Evolutionary conservation across 805 yeast genomes (phyloP).

Genomic region (Hanseniaspora pseudoguilliermondii): DNA sequence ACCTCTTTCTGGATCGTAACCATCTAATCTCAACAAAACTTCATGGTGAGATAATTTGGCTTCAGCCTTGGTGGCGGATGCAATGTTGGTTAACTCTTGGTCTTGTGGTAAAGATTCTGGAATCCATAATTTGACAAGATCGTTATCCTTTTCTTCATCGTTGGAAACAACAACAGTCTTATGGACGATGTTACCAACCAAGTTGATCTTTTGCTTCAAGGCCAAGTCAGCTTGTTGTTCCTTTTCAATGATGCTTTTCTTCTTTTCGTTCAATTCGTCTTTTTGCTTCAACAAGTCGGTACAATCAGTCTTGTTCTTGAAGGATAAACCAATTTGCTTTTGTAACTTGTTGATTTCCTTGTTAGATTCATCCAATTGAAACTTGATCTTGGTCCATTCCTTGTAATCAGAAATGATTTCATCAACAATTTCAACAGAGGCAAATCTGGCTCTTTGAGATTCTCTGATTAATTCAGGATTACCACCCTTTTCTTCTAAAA

Average conservation of each 20-base stretch:
- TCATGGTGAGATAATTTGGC: constrained; percentile 90
- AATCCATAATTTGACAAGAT: constrained; percentile 73
- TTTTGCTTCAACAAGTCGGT: constrained; percentile 67
- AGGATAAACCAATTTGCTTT: constrained; percentile 84
- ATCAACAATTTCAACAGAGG: constrained; percentile 85
- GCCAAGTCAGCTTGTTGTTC: constrained; percentile 73
- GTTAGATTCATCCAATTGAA: constrained; percentile 81
- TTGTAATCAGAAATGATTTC: constrained; percentile 86
- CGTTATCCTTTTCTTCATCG: constrained; percentile 80
- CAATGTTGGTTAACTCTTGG: constrained; percentile 45
- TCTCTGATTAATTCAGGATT: constrained; percentile 76
- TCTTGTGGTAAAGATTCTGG: constrained; percentile 45
- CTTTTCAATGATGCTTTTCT: constrained; percentile 47
- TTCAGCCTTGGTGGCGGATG: constrained; percentile 63
- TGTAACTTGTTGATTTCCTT: constrained; percentile 80
- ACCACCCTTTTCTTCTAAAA: constrained; percentile 94
- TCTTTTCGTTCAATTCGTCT: constrained; percentile 58
- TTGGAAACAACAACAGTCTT: constrained; percentile 75
- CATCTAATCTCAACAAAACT: constrained; percentile 83
- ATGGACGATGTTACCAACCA: constrained; percentile 89
- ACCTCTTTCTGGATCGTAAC: constrained; percentile 98
- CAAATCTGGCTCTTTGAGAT: constrained; percentile 92
- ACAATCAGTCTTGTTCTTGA: constrained; percentile 92
- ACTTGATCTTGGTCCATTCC: constrained; percentile 81
- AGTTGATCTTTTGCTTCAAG: constrained; percentile 69